Base-by-base conservation (phyloP, 768 basidiomycete genomes). In the Rubroboletus pulcherrimus region DNA sequence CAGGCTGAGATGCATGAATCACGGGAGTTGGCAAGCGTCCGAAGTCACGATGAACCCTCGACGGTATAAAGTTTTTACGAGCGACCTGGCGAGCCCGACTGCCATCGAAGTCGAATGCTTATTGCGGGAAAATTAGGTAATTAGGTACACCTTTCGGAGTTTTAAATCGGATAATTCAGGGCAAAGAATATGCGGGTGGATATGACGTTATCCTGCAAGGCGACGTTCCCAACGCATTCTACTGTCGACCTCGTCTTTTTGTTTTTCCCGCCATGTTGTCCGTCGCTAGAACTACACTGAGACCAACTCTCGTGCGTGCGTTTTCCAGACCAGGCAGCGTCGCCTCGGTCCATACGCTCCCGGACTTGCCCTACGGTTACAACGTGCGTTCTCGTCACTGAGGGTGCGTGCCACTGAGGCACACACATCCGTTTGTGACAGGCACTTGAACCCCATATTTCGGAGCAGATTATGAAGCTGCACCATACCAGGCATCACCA, bases 401-500 rank as follows among this genome's bases (percentile, higher is more conserved):
- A 17, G 44, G 17, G 19, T 15, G 9, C 38, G 4, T 17, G 30
- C 31, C 19, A 37, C 51, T 50, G 52, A 58, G 21, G 14, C 35
- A 38, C 45, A 21, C n/a, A 9, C 15, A 21, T 12, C 0, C 41
- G 31, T 26, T 7, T 17, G 17, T n/a, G n/a, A 50, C 42, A 88
- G 87, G 91, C 93, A 10, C 85, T 98, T 61, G 94, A 98, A 75
- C 96, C 96, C 10, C 81, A 86, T 66, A 95, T 99, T 72, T 89
- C 89, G 2, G 79, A 83, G 63, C 82, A 94, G 69, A 98, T 99
- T 59, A 98, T 98, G 95, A 85, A 80, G 52, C 77, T 98, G 54
- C 96, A 97, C 68, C 94, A 98, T 74, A 78, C 81, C 55, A 93
- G 93, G 78, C 93, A 95, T 64, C 89, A 92, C 68, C 88, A 93